Base-by-base conservation (phyloP, 2,329 filamentous ascomycete species). In the Cordyceps tenuipes region DNA sequence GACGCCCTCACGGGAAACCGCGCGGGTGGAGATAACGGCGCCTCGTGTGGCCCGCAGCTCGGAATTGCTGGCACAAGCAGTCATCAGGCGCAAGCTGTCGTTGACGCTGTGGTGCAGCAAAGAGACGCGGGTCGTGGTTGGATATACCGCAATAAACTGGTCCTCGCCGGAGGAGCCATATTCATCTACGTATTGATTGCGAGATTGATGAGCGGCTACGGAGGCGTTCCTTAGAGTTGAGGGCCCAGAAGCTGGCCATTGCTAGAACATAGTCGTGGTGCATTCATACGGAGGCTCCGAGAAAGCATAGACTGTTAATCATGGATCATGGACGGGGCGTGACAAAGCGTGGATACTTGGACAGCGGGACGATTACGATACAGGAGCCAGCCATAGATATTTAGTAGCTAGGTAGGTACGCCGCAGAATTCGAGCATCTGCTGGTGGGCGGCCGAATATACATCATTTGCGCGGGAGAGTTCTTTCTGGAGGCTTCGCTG, bases 181-280 rank as follows among this genome's bases (percentile, higher is more conserved):
- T 89, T 97, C 69, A 74, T 87, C 17, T 97, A 97, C 73, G 91
- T 96, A 12, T 74, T 96, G 54, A 79, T 95, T 60, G 88, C 90
- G 36, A 81, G 93, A 66, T 72, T 96, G 15, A 73, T 96, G 39
- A 85, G 85, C 46, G 77, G 76, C 6, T 74, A 75, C 26, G 72
- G 57, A 15, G 57, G 41, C 3, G 31, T 59, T 41, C 29, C 19
- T 19, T 48, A 53, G 57, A 21, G 12, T 48, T 29, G 49, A 39
- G 43, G 12, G 26, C 29, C 5, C 19, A 31, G 31, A n/a, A 12
- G 43, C 31, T 26, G 19, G 31, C 21, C 10, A 15, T 5, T 19
- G 47, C 43, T 34, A 34, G n/a, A 43, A 29, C 39, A 34, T 26
- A 29, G 41, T 23, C 21, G 49, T 13, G 41, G 17, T n/a, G 41